phyloP scores from a whole-genome alignment of 257 asterid genomes.

The Sherardia arvensis region DNA sequence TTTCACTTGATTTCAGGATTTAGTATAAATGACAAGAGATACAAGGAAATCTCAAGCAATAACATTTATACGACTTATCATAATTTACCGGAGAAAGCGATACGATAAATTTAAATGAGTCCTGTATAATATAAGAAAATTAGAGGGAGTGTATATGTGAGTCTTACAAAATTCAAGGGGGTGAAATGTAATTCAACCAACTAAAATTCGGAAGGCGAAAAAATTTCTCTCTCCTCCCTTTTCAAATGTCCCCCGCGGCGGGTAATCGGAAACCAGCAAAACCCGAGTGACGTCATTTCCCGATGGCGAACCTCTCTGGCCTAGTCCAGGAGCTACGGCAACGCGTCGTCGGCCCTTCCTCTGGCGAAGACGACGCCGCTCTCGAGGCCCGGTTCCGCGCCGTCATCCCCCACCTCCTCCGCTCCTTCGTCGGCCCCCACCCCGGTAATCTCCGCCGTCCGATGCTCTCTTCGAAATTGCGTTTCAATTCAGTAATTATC shows the following conservation, averaged over 20 bases:
- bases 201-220: not conserved
- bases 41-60: too few species aligned
- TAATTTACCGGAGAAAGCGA: too few species aligned
- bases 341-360: conserved; percentile 67
- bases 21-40: too few species aligned
- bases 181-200: too few species aligned
- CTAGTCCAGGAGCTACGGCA: conserved; percentile 84
- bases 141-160: too few species aligned
- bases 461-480: not conserved
- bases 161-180: too few species aligned
- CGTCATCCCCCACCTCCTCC: conserved; percentile 77
- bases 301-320: conserved; percentile 70
- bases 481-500: not conserved
- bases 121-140: too few species aligned
- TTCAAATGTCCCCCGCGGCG: not conserved
- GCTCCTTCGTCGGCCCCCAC: conserved; percentile 58
- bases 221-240: not conserved
- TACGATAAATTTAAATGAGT: too few species aligned
- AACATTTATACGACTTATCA: too few species aligned
- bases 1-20: too few species aligned
- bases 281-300: not conserved
- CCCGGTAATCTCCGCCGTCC: conserved; percentile 28
- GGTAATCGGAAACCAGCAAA: not conserved
- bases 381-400: conserved; percentile 77
- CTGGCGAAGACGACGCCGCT: conserved; percentile 59